A percentile compares a stretch with the other conserved stretches of the same genome.
Conservation (phyloP, 2,329 filamentous ascomycete species). For the Xylaria sp. region DNA sequence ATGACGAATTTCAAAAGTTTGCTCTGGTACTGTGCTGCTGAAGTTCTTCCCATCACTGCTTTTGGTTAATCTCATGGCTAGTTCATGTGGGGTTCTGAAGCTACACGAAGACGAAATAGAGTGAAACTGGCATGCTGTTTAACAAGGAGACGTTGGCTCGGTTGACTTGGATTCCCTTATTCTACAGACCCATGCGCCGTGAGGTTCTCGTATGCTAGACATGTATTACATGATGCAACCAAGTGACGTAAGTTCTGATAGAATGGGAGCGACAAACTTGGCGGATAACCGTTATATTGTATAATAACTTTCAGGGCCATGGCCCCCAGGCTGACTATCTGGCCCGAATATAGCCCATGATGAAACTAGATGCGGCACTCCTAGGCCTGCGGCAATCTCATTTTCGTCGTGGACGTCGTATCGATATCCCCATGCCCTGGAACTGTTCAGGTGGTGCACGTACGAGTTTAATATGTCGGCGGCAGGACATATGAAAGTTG, state of each 20-base stretch:
- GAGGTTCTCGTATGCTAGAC: no score
- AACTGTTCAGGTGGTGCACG: conserved; percentile 18
- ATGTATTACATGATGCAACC: neutral
- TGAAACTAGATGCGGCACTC: conserved; percentile 61
- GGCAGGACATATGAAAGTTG: conserved; percentile 52
- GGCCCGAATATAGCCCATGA: conserved; percentile 61
- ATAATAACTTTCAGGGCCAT: conserved; percentile 52
- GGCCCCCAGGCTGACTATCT: conserved; percentile 47
- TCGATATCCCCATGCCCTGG: conserved; percentile 57
- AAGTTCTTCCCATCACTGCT: no score
- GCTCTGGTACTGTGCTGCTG: no score
- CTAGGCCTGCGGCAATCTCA: conserved; percentile 53
- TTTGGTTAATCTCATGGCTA: no score
- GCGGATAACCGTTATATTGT: conserved; percentile 49
- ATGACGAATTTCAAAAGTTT: no score
- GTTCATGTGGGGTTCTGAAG: no score
- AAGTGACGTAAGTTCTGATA: neutral
- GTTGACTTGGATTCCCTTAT: no score
- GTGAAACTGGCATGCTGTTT: no score
- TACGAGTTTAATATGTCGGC: conserved; percentile 51
- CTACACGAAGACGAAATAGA: no score
- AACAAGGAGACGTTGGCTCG: no score
- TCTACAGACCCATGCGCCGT: no score
- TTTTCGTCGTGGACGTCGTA: conserved; percentile 59
- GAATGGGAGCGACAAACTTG: no score